phyloP scores from a whole-genome alignment of 768 basidiomycete species.

The Amanita phalloides region DNA sequence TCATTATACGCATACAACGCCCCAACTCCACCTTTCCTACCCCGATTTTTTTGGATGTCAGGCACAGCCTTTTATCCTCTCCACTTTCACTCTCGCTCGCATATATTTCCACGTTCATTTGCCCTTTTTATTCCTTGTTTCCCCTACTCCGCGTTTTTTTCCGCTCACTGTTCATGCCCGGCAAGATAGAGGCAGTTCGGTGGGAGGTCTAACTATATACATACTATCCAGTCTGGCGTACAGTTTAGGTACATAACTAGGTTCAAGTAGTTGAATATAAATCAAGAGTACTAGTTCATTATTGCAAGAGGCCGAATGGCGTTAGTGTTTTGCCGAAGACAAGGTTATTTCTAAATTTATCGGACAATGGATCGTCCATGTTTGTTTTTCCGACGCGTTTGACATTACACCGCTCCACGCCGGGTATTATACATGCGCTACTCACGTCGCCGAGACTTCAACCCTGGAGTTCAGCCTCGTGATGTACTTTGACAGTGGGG shows the following conservation, averaged over 20 bases:
- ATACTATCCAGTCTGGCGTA: neutral
- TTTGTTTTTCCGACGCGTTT: neutral
- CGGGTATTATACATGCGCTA: neutral
- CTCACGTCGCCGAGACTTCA: neutral
- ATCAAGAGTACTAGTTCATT: neutral
- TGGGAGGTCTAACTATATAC: neutral
- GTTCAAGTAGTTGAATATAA: slow-evolving; percentile 3
- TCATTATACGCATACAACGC: slow-evolving; percentile 2
- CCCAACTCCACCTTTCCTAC: neutral
- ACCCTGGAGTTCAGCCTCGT: neutral
- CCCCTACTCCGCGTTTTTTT: neutral
- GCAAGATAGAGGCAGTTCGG: neutral
- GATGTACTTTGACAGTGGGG: neutral
- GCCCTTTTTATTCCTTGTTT: neutral
- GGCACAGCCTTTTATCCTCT: neutral
- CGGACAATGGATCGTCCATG: neutral
- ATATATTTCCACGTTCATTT: neutral
- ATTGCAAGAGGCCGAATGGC: neutral
- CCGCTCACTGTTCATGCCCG: neutral
- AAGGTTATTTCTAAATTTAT: neutral
- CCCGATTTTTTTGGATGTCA: neutral
- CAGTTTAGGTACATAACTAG: slow-evolving; percentile 6
- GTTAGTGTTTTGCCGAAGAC: neutral
- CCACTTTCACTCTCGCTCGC: neutral
- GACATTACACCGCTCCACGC: neutral